Evolutionary conservation across 352 stramenopile genomes (phyloP), one percentile per base, ranked within the genome.

Genomic region (Globisporangium nagaii): DNA sequence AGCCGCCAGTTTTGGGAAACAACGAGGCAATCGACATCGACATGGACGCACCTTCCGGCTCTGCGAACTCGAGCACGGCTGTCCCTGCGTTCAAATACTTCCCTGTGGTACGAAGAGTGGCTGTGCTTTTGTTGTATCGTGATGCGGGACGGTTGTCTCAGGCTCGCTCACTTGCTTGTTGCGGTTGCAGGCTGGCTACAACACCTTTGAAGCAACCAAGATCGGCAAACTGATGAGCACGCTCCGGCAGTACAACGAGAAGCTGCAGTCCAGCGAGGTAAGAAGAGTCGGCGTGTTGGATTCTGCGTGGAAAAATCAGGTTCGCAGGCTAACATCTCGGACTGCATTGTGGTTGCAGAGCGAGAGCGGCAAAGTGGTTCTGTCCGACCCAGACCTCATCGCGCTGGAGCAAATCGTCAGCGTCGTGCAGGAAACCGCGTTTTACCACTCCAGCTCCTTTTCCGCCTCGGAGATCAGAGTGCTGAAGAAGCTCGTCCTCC

Each of bases 361-460:
- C 20, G 34, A 24, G 24, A 57, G 39, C 13, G 37, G 59, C 53
- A 56, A 64, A 27, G 51, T 35, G 53, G n/a, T 49, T 39, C 60
- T 93, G 1, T 58, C 44, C 13, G 71, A 80, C 8, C 59, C 60
- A 1, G 78, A 96, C 25, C 40, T 93, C 22, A 73, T 73, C 32
- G 60, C 66, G 24, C 65, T 96, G 2, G 76, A 86, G 17, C 56
- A 82, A 25, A 63, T 88, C 15, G 67, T 85, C 7, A 68, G 66
- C 17, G 87, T 75, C 0, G 72, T 96, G 22, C 83, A 93, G 42
- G 66, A 93, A 36, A 95, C 84, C 17, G 74, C 76, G 19, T 91
- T 88, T 32, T 98, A 98, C 66, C 95, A 98, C 73, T 93, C 90
- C 7, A 96, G 79, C 51, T 84, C 77, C 5, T 88, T 98, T 37